Base-by-base conservation (phyloP, 371 early-diverging fungal species). In the Mucor irregularis region DNA sequence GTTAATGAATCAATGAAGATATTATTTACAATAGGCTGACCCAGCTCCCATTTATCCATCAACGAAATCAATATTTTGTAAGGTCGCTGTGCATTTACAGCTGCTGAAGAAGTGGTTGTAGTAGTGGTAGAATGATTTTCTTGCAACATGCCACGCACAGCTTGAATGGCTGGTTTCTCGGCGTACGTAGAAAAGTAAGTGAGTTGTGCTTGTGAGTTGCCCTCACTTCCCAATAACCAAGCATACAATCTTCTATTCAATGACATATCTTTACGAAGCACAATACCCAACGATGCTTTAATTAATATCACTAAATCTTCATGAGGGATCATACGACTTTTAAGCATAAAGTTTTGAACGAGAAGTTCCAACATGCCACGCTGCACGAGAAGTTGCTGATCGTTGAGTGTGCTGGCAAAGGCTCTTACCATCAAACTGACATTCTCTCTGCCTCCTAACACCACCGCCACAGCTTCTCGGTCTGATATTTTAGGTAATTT, bases 191-290 rank as follows among this genome's bases (percentile, higher is more conserved):
- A 49, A 13, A 79, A 76, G 40, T 79, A 79, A 10, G 35, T 37
- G 8, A 68, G 30, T 21, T 79, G 76, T 4, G 63, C 53, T 28
- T 74, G 73, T 1, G 74, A 53, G 4, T 50, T 50, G 0, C 56
- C 53, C 11, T 71, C 73, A 24, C 49, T 68, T 30, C 78, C 94
- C 24, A 93, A 69, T 3, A 96, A 67, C 96, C 96, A 96, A 5
- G 94, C 82, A 69, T 94, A 95, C 24, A 96, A 73, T 31, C 97
- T 75, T 42, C 96, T 73, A 56, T 94, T 97, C 21, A 97, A 81
- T 2, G 96, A 94, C 94, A 97, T 96, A 64, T 97, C 97, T 64
- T 90, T 91, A 30, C 91, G 78, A 49, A 95, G 61, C 11, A 95
- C 93, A 22, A 94, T 93, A 2, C 82, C 76, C 1, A 92, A 69